Conservation (phyloP, 305 asterid species). For the Fraxinus greggii region DNA sequence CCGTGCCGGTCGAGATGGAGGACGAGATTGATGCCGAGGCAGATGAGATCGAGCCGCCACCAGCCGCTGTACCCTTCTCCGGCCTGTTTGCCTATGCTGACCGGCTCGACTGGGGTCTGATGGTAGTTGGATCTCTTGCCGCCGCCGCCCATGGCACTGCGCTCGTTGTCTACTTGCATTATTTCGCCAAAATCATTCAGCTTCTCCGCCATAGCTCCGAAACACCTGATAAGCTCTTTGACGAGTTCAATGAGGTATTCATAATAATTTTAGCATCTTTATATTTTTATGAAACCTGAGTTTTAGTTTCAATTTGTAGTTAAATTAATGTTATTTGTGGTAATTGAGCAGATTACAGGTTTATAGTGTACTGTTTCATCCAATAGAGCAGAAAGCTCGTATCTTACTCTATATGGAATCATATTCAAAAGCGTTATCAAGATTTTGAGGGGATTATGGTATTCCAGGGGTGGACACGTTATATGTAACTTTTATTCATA, state of each 20-base stretch:
- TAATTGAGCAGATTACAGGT: neutral
- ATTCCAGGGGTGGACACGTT: neutral
- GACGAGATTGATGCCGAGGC: constrained; percentile 85
- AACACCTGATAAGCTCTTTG: constrained; percentile 42
- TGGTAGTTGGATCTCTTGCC: constrained; percentile 87
- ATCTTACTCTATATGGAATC: neutral
- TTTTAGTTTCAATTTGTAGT: neutral
- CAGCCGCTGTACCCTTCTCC: constrained; percentile 95
- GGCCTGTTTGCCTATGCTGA: constrained; percentile 90
- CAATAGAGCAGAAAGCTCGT: neutral
- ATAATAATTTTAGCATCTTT: neutral
- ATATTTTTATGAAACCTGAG: neutral
- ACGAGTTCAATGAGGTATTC: constrained; percentile 75
- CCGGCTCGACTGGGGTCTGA: constrained; percentile 82
- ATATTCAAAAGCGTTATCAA: neutral
- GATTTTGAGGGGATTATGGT: neutral
- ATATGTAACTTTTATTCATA: neutral
- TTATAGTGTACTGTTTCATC: neutral
- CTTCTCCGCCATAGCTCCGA: constrained; percentile 47
- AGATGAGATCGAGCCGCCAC: constrained; percentile 98
- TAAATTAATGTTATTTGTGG: neutral
- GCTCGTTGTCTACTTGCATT: constrained; percentile 93
- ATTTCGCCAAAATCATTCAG: constrained; percentile 81
- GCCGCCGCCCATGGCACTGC: constrained; percentile 99
- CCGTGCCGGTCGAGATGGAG: constrained; percentile 70